These are phyloP conservation scores for Aegilops longissima DNA, from an alignment of 176 grass and related monocot genomes.

Conservation along the genomic window DNA sequence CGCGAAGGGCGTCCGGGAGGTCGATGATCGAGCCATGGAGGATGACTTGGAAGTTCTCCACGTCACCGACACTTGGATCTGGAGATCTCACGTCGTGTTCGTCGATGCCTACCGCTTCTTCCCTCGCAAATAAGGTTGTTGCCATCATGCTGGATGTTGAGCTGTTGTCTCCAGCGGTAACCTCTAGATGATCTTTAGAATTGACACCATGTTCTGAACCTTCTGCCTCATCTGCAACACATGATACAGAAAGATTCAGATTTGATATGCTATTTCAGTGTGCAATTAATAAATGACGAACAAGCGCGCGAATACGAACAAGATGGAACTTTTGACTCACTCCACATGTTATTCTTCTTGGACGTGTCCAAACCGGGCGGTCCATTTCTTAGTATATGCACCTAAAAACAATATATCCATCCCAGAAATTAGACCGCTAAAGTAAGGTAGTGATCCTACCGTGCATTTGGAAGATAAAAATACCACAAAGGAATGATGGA, in stretches of 20 bases:
- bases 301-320: not conserved
- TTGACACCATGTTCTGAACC: not conserved
- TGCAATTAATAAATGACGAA: no score
- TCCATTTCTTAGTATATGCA: slow-evolving; percentile 29
- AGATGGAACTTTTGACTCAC: not conserved
- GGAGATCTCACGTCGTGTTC: not conserved
- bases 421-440: not conserved
- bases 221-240: not conserved
- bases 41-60: slow-evolving; percentile 20
- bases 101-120: not conserved
- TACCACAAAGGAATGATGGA: not conserved
- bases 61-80: not conserved
- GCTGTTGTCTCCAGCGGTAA: not conserved
- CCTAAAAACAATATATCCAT: slow-evolving; percentile 1
- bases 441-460: not conserved
- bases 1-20: not conserved
- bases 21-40: slow-evolving; percentile 23
- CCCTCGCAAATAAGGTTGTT: not conserved
- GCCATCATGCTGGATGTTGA: not conserved
- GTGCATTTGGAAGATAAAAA: not conserved
- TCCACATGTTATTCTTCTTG: slow-evolving; percentile 16
- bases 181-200: not conserved
- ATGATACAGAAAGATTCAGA: not conserved
- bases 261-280: not conserved
- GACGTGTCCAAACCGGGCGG: not conserved